Base-by-base conservation (phyloP, 139 green algal genomes). In the Prasinococcaceae sp. region DNA sequence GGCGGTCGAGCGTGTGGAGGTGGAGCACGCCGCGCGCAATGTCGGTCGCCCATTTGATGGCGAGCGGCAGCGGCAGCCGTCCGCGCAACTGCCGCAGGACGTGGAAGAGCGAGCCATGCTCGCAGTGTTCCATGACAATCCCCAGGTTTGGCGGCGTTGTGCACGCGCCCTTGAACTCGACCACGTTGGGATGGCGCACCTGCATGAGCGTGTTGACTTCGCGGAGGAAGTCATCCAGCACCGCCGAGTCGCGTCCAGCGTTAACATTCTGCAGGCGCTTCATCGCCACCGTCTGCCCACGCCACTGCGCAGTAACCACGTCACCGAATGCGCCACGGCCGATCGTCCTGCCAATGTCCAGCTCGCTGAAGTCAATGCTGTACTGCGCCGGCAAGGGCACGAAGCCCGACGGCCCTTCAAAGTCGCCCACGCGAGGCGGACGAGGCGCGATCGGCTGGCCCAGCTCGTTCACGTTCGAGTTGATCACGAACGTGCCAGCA, bases 1-100 rank as follows among this genome's bases (percentile, higher is more conserved):
- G 73, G 2, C 83, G 83, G 12, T 28, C 60, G 30, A 76, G 76
- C 17, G 61, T 75, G 69, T 93, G 84, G 35, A 93, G 68, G 68
- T 93, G 83, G 17, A 40, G 27, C 65, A 73, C 68, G 1, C 65
- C 65, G 20, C 58, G 36, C 37, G 65, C 65, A 3, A 58, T 44
- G 30, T 65, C 58, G 14, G 46, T 44, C n/a, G 58, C 58, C 58
- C 47, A 61, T n/a, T 50, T 23, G 29, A 66, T 24, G 24, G 53
- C 23, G 20, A 30, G 29, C 6, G 24, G 25, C 45, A 55, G 41
- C 29, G 54, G 30, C 1, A 49, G n/a, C 23, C 24, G 19, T 16
- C 43, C 27, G 2, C 19, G 17, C 26, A 8, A 4, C 1, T 65
- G 9, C 3, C 41, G 35, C 23, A 72, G 44, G 30, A 66, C 20